phyloP scores from a whole-genome alignment of 2,329 filamentous ascomycete species.

The Fonsecaea pedrosoi region DNA sequence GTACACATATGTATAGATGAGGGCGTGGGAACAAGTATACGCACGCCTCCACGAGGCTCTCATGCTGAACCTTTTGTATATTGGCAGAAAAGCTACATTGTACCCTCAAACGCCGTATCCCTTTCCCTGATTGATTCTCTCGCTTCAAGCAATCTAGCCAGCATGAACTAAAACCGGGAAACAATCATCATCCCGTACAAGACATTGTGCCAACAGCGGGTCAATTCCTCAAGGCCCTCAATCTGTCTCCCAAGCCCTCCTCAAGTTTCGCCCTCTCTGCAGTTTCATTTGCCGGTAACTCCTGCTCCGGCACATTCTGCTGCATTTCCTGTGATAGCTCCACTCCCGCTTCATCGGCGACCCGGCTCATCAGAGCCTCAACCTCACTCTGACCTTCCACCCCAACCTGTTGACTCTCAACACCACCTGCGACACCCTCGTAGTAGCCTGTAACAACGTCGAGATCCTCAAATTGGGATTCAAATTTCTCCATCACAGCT shows the following conservation, averaged over 20 bases:
- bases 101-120: background rate
- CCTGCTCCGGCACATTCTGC: conserved; percentile 36
- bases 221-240: conserved; percentile 45
- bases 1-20: background rate
- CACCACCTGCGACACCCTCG: conserved; percentile 75
- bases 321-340: conserved; percentile 77
- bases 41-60: background rate
- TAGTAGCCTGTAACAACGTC: conserved; percentile 70
- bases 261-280: conserved; percentile 42
- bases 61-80: background rate
- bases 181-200: background rate
- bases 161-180: background rate
- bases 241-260: conserved; percentile 44
- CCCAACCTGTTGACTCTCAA: conserved; percentile 41
- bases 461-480: conserved; percentile 61
- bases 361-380: conserved; percentile 81
- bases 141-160: conserved; percentile 1
- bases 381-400: conserved; percentile 79
- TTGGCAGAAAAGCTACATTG: background rate
- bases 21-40: background rate
- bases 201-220: background rate
- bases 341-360: conserved; percentile 86
- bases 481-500: conserved; percentile 70
- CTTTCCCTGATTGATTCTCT: background rate
- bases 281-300: conserved; percentile 32